Conservation (phyloP, 495 filamentous ascomycete species). For the Penicillium taxi region DNA sequence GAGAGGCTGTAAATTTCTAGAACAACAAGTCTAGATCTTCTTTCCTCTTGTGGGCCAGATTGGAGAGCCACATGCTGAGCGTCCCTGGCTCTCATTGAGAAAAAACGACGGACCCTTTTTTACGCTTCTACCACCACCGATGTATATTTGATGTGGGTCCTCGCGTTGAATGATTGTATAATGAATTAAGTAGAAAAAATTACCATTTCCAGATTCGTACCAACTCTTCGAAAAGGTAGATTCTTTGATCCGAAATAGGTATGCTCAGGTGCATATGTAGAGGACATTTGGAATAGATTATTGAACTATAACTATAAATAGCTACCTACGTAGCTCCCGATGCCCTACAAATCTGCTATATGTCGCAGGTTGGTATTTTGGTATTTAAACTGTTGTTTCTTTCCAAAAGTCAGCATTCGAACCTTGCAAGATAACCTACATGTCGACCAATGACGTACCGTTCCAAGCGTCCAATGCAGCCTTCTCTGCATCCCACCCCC, state of each 20-base stretch:
- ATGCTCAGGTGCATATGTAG: too few species aligned
- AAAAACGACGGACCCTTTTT: constrained; percentile 3
- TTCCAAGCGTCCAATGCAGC: constrained; percentile 36
- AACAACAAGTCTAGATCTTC: background rate
- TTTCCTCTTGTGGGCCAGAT: background rate
- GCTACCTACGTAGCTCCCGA: too few species aligned
- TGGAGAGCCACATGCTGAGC: constrained; percentile 17
- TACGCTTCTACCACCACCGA: constrained; percentile 6
- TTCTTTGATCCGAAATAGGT: too few species aligned
- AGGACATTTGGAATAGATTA: too few species aligned
- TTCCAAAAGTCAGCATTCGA: too few species aligned
- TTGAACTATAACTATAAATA: too few species aligned
- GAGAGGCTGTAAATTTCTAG: constrained; percentile 25
- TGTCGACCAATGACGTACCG: too few species aligned
- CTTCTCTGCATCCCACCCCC: constrained; percentile 43
- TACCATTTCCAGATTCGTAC: constrained; percentile 4
- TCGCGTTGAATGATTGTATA: constrained; percentile 23
- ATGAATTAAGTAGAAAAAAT: constrained; percentile 15
- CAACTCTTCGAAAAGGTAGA: too few species aligned
- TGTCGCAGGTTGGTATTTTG: too few species aligned
- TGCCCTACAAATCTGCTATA: too few species aligned
- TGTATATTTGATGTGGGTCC: constrained; percentile 9
- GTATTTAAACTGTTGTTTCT: too few species aligned
- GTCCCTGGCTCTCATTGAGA: constrained; percentile 13
- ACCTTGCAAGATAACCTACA: too few species aligned